Conservation (phyloP, 164 flowering plant genomes). For the Vitis labrusca region DNA sequence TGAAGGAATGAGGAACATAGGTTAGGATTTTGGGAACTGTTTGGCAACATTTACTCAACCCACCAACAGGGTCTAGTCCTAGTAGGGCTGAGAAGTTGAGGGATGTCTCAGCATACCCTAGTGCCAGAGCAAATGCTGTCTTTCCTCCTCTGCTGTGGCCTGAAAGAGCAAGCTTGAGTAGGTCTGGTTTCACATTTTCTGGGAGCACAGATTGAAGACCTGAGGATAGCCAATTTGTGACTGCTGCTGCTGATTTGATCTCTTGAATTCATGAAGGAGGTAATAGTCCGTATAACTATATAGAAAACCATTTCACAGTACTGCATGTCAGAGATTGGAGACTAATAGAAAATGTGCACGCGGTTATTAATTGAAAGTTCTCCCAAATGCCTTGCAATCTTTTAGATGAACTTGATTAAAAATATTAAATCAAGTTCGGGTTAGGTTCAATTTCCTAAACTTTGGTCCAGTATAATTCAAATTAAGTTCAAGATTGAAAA, state of each 20-base stretch:
- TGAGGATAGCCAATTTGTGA: constrained; percentile 40
- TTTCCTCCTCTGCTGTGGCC: constrained; percentile 71
- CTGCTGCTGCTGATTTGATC: constrained; percentile 22
- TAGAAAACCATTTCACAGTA: no score
- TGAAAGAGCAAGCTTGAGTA: constrained; percentile 28
- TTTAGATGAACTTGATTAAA: no score
- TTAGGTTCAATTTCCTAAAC: no score
- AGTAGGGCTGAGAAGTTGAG: constrained; percentile 31
- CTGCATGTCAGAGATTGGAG: no score
- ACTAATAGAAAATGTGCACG: no score
- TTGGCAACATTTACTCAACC: constrained; percentile 9
- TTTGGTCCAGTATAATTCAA: no score
- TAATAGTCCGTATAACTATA: not conserved
- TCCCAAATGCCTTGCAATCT: no score
- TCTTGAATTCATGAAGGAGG: constrained; percentile 21
- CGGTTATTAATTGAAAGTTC: no score
- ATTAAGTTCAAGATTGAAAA: no score
- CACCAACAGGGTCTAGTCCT: constrained; percentile 61
- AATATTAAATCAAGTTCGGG: no score
- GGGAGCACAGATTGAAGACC: constrained; percentile 37
- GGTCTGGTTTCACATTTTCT: constrained; percentile 18
- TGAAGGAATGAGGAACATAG: constrained; percentile 26
- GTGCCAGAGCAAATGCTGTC: constrained; percentile 46
- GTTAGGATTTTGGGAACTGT: constrained; percentile 34
- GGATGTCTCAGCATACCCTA: constrained; percentile 14